Percentiles rank a stretch among this genome's conserved stretches.
phyloP scores from a whole-genome alignment of 768 basidiomycete genomes.

The Leccinum obscurum region DNA sequence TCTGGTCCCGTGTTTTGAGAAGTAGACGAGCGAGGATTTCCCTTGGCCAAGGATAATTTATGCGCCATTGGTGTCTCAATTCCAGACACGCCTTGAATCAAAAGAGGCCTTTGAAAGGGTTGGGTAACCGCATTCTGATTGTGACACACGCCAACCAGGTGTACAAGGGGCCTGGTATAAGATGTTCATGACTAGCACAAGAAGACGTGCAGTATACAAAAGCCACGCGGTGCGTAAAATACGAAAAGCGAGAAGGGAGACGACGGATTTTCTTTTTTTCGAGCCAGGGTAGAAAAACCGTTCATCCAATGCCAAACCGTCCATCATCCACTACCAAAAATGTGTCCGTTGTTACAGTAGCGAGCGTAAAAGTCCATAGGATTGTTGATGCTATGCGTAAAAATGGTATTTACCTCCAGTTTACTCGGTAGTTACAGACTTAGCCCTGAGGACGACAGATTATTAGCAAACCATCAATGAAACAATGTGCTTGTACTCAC shows the following conservation, averaged over 20 bases:
- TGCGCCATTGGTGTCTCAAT: too few relatives aligned
- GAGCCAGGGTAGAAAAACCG: constrained; percentile 9
- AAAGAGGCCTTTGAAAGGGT: background rate
- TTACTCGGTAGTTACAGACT: constrained; percentile 77
- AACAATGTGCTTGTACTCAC: constrained; percentile 43
- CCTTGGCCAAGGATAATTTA: too few relatives aligned
- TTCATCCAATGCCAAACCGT: constrained; percentile 30
- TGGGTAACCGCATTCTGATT: background rate
- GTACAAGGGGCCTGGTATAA: background rate
- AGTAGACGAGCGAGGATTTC: too few relatives aligned
- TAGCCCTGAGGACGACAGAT: constrained; percentile 48
- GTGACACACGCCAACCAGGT: background rate
- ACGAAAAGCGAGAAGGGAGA: background rate
- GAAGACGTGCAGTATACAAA: background rate
- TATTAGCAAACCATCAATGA: constrained; percentile 11
- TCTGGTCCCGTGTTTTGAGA: background rate
- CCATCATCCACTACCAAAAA: constrained; percentile 29
- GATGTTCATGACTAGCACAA: background rate
- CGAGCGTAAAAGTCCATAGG: constrained; percentile 17
- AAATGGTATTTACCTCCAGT: constrained; percentile 2
- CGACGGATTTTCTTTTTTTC: constrained; percentile 1
- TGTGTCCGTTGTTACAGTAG: constrained; percentile 22
- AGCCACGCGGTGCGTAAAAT: background rate
- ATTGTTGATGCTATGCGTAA: background rate
- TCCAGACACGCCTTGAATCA: too few relatives aligned